phyloP scores from a whole-genome alignment of 2,329 filamentous ascomycete species.

The Penicillium sp. region DNA sequence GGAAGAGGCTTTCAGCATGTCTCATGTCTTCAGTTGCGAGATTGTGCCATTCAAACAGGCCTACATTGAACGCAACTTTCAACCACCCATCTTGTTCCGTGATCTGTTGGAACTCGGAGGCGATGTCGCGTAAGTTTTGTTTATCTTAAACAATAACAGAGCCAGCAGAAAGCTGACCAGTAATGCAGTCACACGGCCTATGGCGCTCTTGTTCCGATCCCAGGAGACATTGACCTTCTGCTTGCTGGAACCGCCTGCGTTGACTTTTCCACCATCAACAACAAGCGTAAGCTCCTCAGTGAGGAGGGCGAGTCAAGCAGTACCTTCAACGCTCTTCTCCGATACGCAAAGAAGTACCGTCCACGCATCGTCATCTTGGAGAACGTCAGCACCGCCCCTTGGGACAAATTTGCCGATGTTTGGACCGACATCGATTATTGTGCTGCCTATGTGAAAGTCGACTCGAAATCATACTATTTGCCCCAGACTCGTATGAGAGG shows the following conservation, averaged over 20 bases:
- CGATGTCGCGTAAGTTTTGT: conserved; percentile 42
- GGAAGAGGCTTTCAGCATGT: conserved; percentile 37
- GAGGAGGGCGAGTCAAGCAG: conserved; percentile 58
- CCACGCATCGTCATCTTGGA: conserved; percentile 65
- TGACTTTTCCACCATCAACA: conserved; percentile 65
- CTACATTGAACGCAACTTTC: conserved; percentile 58
- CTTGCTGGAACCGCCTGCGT: conserved; percentile 71
- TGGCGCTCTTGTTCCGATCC: conserved; percentile 54
- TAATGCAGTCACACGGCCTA: conserved; percentile 58
- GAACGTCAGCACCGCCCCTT: conserved; percentile 60
- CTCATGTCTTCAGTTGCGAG: conserved; percentile 58
- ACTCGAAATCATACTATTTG: conserved; percentile 67
- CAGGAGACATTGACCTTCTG: conserved; percentile 56
- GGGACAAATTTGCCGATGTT: conserved; percentile 45
- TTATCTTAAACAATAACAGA: conserved; percentile 1
- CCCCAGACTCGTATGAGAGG: conserved; percentile 62
- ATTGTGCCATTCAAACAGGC: conserved; percentile 60
- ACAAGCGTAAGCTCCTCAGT: conserved; percentile 45
- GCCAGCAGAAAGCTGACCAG: conserved; percentile 1
- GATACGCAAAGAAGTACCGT: conserved; percentile 50
- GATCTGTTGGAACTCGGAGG: conserved; percentile 54
- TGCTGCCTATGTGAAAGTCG: conserved; percentile 46
- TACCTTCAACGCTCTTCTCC: conserved; percentile 58
- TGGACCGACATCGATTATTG: conserved; percentile 53
- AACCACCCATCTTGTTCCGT: conserved; percentile 49